phyloP scores from a whole-genome alignment of 169 alveolate species.

The Perkinsus marinus region DNA sequence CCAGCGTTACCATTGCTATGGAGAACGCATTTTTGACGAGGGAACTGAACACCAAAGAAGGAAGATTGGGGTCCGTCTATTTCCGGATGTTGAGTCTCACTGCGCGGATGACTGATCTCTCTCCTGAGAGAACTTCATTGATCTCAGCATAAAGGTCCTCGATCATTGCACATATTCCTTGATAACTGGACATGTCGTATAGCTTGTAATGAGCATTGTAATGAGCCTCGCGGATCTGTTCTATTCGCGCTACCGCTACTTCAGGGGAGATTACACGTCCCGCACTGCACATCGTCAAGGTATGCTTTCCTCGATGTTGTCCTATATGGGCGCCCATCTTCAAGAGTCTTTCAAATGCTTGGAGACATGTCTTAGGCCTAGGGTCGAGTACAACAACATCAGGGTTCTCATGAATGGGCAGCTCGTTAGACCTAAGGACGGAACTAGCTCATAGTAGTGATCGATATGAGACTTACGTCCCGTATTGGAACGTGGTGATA shows the following conservation, averaged over 20 bases:
- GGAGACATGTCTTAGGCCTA: background rate
- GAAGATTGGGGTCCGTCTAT: background rate
- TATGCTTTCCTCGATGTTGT: background rate
- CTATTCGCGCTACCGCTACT: background rate
- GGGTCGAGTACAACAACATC: background rate
- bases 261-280: background rate
- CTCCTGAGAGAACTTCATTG: background rate
- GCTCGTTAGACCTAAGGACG: background rate
- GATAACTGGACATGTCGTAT: background rate
- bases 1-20: background rate
- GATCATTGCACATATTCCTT: background rate
- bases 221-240: background rate
- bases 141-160: background rate
- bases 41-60: background rate
- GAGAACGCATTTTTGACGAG: background rate
- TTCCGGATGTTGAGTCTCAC: background rate
- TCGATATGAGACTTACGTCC: background rate
- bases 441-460: background rate
- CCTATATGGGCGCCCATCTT: background rate
- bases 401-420: background rate
- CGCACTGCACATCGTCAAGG: background rate
- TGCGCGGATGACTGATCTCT: background rate
- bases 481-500: too few species aligned
- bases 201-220: background rate
- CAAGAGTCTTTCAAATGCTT: background rate